Base-by-base conservation (phyloP, 1,284 basidiomycete genomes). In the Leccinum pachyderme region DNA sequence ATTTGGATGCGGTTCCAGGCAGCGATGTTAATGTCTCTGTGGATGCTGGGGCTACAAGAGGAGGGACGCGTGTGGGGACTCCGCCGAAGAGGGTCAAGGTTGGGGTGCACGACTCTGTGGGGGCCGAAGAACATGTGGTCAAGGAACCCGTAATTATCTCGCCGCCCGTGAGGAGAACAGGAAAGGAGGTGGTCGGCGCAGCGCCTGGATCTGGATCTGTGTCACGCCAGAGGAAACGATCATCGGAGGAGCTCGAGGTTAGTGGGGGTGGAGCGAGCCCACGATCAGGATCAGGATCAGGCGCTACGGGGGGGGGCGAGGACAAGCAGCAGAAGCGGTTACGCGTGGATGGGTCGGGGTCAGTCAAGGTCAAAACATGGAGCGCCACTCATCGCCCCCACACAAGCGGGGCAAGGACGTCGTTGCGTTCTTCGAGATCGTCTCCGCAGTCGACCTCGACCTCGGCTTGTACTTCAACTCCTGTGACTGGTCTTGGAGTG, bases 181-280 rank as follows among this genome's bases (percentile, higher is more conserved):
- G 25, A 35, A 58, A 57, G 13, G 57, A 47, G 3, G 31, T 29
- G 29, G 52, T 56, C 6, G 49, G 53, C 0, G n/a, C 47, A 11
- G 44, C 37, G 7, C n/a, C 18, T 39, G 37, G 37, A 9, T 39
- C 37, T 22, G 37, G 18, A 3, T 46, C 60, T 1, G 7, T 37
- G 0, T 43, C 68, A 9, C 69, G 67, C 5, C 67, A 72, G 52
- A 66, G 67, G n/a, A 69, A 69, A 56, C 69, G 70, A 13, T 72
- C 67, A 12, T 69, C 69, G 11, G 67, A 69, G 57, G 67, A 69
- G 41, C 58, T 69, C 25, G 69, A 69, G 0, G 47, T 59, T 32
- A 49, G 47, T 37, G 59, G 25, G 24, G 8, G 53, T 3, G 37
- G 53, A 15, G 33, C 31, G 4, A 63, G 52, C n/a, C 49, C 57